Evolutionary conservation across 176 grass and related monocot genomes (phyloP).

Genomic region (Rhynchospora breviuscula): DNA sequence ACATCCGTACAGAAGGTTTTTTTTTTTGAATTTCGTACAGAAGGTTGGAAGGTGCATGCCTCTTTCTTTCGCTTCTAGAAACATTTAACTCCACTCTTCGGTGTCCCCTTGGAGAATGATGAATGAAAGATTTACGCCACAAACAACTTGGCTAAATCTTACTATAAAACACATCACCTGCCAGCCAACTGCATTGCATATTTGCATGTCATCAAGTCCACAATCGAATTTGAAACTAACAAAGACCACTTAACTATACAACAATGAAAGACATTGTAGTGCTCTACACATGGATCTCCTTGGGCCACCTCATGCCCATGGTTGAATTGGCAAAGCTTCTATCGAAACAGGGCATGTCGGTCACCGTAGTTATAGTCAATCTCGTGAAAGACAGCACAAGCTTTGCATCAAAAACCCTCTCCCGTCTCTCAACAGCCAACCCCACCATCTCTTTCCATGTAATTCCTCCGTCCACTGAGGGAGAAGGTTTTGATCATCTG

Average conservation of each 20-base stretch:
- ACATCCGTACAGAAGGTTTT: no score
- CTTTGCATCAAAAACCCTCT: slow-evolving; percentile 17
- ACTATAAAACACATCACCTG: neutral
- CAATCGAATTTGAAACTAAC: neutral
- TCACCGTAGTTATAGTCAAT: slow-evolving; percentile 31
- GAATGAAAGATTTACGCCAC: neutral
- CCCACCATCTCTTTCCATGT: slow-evolving; percentile 31
- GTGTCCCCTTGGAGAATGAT: neutral
- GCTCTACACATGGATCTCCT: slow-evolving; percentile 43
- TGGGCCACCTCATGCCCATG: slow-evolving; percentile 57
- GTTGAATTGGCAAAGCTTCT: slow-evolving; percentile 50
- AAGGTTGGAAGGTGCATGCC: no score
- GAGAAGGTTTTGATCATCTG: neutral
- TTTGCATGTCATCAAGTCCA: neutral
- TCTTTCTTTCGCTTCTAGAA: slow-evolving; percentile 9
- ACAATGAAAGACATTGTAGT: slow-evolving; percentile 40
- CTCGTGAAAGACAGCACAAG: slow-evolving; percentile 19
- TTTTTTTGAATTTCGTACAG: no score
- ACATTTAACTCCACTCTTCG: neutral
- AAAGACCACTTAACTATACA: neutral
- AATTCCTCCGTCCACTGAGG: slow-evolving; percentile 6
- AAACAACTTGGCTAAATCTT: neutral
- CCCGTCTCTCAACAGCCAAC: slow-evolving; percentile 28
- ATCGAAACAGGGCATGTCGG: slow-evolving; percentile 24
- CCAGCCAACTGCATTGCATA: neutral